Percentiles rank a stretch among this genome's conserved stretches.
Conservation (phyloP, 768 basidiomycete species). For the Mycena venus region DNA sequence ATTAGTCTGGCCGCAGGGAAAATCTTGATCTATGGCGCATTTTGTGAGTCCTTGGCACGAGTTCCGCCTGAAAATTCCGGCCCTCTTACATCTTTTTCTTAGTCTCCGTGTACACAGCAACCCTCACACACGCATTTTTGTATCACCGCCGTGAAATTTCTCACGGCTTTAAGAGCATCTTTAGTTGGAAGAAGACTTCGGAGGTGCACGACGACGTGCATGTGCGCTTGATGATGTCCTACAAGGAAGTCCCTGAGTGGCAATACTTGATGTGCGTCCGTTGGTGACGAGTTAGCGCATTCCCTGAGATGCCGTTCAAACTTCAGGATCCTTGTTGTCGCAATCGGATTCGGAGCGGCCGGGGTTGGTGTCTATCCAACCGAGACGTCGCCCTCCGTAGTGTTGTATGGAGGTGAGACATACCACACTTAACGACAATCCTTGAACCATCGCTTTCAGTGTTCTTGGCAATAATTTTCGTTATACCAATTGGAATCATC, state of each 20-base stretch:
- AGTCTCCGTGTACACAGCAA: conserved; percentile 44
- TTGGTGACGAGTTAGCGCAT: not conserved
- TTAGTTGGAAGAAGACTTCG: conserved; percentile 45
- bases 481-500: conserved; percentile 48
- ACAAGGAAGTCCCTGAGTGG: conserved; percentile 57
- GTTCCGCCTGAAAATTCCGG: conserved; percentile 23
- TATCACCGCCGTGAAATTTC: conserved; percentile 58
- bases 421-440: too few relatives aligned
- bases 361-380: conserved; percentile 48
- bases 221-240: conserved; percentile 55
- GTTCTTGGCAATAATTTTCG: conserved; percentile 30
- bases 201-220: conserved; percentile 54
- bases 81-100: not conserved
- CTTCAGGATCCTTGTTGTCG: conserved; percentile 37
- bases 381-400: conserved; percentile 45
- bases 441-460: not conserved
- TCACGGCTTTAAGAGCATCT: conserved; percentile 32
- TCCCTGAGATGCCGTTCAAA: too few relatives aligned
- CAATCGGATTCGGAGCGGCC: conserved; percentile 45
- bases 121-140: conserved; percentile 53
- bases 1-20: too few relatives aligned
- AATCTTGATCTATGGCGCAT: conserved; percentile 46
- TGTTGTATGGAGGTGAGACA: conserved; percentile 38
- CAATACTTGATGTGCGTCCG: conserved; percentile 50
- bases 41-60: conserved; percentile 15